These are phyloP conservation scores for Saturnispora quitensis DNA, from an alignment of 805 yeast genomes.

Conservation along the genomic window DNA sequence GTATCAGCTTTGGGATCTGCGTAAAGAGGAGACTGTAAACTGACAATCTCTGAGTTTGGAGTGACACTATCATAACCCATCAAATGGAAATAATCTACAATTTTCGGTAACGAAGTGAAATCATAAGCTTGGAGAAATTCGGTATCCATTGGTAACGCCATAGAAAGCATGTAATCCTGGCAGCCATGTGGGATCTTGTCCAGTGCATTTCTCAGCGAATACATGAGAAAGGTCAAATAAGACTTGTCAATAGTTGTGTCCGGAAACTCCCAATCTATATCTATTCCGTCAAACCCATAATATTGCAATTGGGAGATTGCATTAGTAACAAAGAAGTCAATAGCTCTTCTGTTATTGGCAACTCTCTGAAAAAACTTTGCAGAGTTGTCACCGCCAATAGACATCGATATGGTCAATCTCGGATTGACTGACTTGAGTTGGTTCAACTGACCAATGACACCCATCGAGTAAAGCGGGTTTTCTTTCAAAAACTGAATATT, in stretches of 20 bases:
- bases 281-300: conserved; percentile 81
- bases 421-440: conserved; percentile 20
- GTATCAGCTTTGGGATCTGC: conserved; percentile 5
- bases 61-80: conserved; percentile 92
- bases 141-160: conserved; percentile 69
- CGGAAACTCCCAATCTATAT: conserved; percentile 94
- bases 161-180: conserved; percentile 34
- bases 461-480: conserved; percentile 10
- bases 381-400: conserved; percentile 76
- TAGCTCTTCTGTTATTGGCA: conserved; percentile 16
- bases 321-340: conserved; percentile 41
- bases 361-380: conserved; percentile 32
- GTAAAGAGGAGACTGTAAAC: conserved; percentile 65
- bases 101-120: conserved; percentile 45
- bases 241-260: conserved; percentile 32
- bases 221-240: conserved; percentile 36
- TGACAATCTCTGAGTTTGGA: conserved; percentile 53
- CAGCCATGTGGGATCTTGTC: conserved; percentile 24
- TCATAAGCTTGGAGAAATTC: conserved; percentile 36
- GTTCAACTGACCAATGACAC: conserved; percentile 24
- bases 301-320: conserved; percentile 38
- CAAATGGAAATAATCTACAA: conserved; percentile 66
- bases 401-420: conserved; percentile 49
- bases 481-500: not conserved
- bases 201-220: conserved; percentile 8